Percentiles rank a stretch among this genome's conserved stretches.
Conservation (phyloP, 2,329 filamentous ascomycete species). For the Calonectria fujianensis region DNA sequence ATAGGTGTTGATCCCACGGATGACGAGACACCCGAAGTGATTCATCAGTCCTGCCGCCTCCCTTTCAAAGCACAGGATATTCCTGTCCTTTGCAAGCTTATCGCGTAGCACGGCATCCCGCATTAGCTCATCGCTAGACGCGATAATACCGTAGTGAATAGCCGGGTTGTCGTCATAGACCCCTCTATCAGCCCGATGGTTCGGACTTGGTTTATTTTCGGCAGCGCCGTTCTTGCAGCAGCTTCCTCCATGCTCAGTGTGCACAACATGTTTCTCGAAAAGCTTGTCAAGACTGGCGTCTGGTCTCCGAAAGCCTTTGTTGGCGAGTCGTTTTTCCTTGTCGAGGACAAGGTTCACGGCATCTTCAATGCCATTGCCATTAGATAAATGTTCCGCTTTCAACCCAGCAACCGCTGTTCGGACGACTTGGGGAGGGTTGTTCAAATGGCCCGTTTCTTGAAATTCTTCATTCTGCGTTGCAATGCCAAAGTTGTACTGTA, state of each 20-base stretch:
- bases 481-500: neutral
- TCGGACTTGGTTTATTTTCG: neutral
- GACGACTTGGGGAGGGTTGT: neutral
- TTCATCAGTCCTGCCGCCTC: slow-evolving; percentile 52
- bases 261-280: neutral
- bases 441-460: neutral
- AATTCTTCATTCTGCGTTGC: neutral
- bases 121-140: neutral
- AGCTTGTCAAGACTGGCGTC: neutral
- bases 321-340: neutral
- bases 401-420: neutral
- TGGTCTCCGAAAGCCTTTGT: neutral
- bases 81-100: neutral
- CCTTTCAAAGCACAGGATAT: slow-evolving; percentile 20
- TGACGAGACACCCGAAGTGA: slow-evolving; percentile 56
- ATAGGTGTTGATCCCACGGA: slow-evolving; percentile 63
- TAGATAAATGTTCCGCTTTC: neutral
- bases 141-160: slow-evolving; percentile 22
- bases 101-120: neutral
- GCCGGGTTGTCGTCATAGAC: neutral
- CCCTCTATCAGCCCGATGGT: neutral
- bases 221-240: neutral
- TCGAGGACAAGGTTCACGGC: neutral
- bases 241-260: neutral
- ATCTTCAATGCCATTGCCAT: neutral